Conservation (phyloP, 2,329 filamentous ascomycete species). For the Aspergillus sp. region DNA sequence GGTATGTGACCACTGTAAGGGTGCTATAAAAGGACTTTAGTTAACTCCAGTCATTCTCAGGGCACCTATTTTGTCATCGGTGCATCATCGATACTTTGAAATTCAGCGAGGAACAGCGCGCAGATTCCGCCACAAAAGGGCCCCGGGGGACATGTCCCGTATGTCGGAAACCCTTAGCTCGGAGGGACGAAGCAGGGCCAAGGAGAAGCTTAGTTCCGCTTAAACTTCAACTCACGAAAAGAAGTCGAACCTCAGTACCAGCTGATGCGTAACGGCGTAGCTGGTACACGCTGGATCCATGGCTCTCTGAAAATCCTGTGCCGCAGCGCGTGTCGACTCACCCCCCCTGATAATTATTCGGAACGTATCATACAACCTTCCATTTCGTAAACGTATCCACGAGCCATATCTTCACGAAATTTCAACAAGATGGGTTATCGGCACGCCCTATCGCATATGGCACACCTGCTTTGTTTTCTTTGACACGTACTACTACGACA, state of each 20-base stretch:
- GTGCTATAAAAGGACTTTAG: neutral
- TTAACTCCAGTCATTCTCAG: slow-evolving; percentile 27
- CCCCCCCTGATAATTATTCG: too few species aligned
- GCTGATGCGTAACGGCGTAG: neutral
- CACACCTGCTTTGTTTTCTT: too few species aligned
- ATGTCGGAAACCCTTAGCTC: slow-evolving; percentile 36
- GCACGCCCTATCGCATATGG: too few species aligned
- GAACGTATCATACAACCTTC: too few species aligned
- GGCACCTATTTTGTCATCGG: slow-evolving; percentile 58
- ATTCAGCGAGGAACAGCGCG: slow-evolving; percentile 46
- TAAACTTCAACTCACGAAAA: slow-evolving; percentile 30
- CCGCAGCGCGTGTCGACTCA: too few species aligned
- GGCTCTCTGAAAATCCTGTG: too few species aligned
- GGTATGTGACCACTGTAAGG: slow-evolving; percentile 39
- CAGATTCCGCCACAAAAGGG: slow-evolving; percentile 24
- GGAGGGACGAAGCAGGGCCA: slow-evolving; percentile 29
- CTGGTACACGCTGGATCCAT: neutral
- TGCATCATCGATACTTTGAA: slow-evolving; percentile 57
- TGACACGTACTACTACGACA: too few species aligned
- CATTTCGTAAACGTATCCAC: too few species aligned
- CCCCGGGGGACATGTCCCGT: slow-evolving; percentile 39
- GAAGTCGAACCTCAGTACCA: slow-evolving; percentile 10
- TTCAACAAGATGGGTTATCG: too few species aligned
- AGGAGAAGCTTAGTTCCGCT: slow-evolving; percentile 33
- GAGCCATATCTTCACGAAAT: too few species aligned